Percentiles rank a stretch among this genome's conserved stretches.
Conservation (phyloP, 257 asterid genomes). For the Schizonepeta tenuifolia region DNA sequence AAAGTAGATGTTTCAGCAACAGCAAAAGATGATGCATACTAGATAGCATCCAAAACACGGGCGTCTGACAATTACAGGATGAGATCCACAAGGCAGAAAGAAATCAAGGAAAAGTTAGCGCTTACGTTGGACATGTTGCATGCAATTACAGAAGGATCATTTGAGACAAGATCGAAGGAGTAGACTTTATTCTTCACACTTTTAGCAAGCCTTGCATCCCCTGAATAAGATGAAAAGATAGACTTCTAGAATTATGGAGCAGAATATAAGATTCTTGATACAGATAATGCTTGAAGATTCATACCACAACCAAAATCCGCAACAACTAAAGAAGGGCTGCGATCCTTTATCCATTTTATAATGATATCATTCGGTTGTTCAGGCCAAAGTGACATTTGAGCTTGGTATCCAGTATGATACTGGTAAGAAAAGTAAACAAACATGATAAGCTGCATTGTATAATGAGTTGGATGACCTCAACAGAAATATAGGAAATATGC, state of each 20-base stretch:
- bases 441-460: not conserved
- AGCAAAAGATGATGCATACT: not conserved
- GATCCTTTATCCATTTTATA: constrained; percentile 77
- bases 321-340: constrained; percentile 62
- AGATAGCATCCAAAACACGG: not conserved
- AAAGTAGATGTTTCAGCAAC: constrained; percentile 23
- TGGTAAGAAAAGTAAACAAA: constrained; percentile 48
- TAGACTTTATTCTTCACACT: constrained; percentile 84
- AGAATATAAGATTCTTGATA: constrained; percentile 21
- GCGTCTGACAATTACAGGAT: not conserved
- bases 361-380: constrained; percentile 77
- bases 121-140: constrained; percentile 94
- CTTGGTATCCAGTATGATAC: constrained; percentile 98
- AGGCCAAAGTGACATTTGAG: constrained; percentile 95
- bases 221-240: constrained; percentile 43
- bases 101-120: constrained; percentile 8
- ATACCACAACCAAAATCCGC: constrained; percentile 98
- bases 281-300: constrained; percentile 33
- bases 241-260: not conserved
- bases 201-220: constrained; percentile 85
- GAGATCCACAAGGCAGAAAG: not conserved
- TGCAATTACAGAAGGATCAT: constrained; percentile 81
- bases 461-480: not conserved
- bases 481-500: not conserved
- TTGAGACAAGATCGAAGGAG: constrained; percentile 86